phyloP scores from a whole-genome alignment of 2,329 filamentous ascomycete species.

The Lasiodiplodia citricola region DNA sequence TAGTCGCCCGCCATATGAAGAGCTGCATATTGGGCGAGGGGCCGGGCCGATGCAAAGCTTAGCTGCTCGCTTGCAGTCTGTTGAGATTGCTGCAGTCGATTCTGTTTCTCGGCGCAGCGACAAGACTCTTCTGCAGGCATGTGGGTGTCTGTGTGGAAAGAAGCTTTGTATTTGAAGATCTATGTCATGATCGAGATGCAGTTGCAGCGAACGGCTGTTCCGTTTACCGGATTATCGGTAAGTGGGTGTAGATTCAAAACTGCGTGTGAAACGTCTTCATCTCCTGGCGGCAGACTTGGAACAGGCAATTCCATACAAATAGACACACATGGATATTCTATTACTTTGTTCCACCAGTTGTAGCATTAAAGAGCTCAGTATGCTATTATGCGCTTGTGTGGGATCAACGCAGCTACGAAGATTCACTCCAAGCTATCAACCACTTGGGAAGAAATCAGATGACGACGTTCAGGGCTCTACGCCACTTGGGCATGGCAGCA shows the following conservation, averaged over 20 bases:
- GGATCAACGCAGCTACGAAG: too few relatives aligned
- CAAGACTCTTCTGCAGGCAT: background rate
- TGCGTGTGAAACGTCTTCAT: too few relatives aligned
- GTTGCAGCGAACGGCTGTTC: background rate
- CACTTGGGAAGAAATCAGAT: constrained; percentile 28
- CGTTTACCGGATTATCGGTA: too few relatives aligned
- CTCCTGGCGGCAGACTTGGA: too few relatives aligned
- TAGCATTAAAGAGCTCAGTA: too few relatives aligned
- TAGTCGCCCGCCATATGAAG: too few relatives aligned
- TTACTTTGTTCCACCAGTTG: background rate
- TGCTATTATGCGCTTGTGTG: too few relatives aligned
- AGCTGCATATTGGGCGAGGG: too few relatives aligned
- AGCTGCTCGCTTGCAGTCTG: background rate
- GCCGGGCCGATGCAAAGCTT: too few relatives aligned
- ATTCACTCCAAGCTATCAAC: background rate
- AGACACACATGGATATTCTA: background rate
- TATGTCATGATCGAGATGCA: background rate
- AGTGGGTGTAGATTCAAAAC: too few relatives aligned
- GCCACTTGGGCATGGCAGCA: constrained; percentile 60
- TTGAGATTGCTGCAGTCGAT: background rate
- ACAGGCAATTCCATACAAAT: background rate
- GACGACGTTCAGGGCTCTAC: constrained; percentile 36
- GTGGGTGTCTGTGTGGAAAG: too few relatives aligned
- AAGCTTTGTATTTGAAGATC: too few relatives aligned
- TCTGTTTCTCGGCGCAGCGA: background rate